Percentiles rank a stretch among this genome's conserved stretches.
Conservation (phyloP, 495 filamentous ascomycete species). For the Hypomontagnella monticulosa region DNA sequence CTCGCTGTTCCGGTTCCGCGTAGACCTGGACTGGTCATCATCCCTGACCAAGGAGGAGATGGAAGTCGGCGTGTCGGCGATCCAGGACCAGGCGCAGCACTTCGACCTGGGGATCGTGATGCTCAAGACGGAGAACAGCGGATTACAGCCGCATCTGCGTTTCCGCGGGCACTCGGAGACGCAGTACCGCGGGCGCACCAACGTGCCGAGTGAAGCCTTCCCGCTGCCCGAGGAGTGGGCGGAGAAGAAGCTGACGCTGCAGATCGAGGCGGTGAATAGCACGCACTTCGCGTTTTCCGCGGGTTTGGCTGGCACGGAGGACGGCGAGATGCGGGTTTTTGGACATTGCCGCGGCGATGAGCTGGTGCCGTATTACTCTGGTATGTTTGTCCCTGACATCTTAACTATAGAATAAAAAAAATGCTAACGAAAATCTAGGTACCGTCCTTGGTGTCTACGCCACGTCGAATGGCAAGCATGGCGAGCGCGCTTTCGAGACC, state of each 20-base stretch:
- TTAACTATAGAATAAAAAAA: no score
- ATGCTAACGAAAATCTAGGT: no score
- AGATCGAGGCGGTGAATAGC: slow-evolving; percentile 43
- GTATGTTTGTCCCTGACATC: not conserved
- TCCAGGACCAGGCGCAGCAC: slow-evolving; percentile 50
- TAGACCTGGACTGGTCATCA: slow-evolving; percentile 36
- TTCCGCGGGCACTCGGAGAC: slow-evolving; percentile 31
- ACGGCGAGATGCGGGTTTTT: not conserved
- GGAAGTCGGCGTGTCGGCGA: slow-evolving; percentile 39
- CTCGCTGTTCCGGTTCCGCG: slow-evolving; percentile 46
- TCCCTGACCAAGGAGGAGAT: slow-evolving; percentile 33
- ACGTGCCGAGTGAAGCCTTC: not conserved
- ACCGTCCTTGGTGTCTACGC: no score
- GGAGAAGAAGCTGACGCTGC: slow-evolving; percentile 23
- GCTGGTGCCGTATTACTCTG: slow-evolving; percentile 10
- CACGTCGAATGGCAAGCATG: no score
- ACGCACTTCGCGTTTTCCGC: slow-evolving; percentile 50
- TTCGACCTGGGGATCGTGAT: slow-evolving; percentile 47
- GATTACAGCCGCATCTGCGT: slow-evolving; percentile 16
- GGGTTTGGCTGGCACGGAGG: slow-evolving; percentile 16
- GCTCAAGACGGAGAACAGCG: not conserved
- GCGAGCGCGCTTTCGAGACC: slow-evolving; percentile 18
- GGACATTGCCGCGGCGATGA: slow-evolving; percentile 3
- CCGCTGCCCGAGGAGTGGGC: slow-evolving; percentile 27
- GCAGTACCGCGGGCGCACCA: not conserved